These are phyloP conservation scores for Aphanoascus verrucosus DNA, from an alignment of 2,329 filamentous ascomycete species.

Conservation along the genomic window DNA sequence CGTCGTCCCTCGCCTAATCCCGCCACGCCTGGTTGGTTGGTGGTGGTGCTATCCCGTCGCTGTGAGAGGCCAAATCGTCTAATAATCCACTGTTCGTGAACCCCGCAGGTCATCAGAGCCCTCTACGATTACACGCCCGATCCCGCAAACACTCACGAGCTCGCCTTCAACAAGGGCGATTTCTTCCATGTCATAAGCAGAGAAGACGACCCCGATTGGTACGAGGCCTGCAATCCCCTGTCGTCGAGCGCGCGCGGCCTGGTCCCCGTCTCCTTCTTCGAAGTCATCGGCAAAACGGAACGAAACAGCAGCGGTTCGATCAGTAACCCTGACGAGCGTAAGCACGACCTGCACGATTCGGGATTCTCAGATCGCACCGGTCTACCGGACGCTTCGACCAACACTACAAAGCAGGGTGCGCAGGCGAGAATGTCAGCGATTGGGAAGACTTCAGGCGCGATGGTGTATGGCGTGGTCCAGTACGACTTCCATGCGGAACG, in stretches of 20 bases:
- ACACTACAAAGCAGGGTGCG: conserved; percentile 25
- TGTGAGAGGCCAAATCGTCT: conserved; percentile 13
- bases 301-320: conserved; percentile 67
- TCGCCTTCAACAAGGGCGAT: conserved; percentile 88
- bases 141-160: conserved; percentile 53
- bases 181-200: conserved; percentile 97
- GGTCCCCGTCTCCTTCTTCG: conserved; percentile 89
- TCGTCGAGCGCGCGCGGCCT: conserved; percentile 74
- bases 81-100: conserved; percentile 16
- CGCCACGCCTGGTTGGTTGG: background rate
- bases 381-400: conserved; percentile 27
- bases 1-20: conserved; percentile 8
- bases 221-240: conserved; percentile 93
- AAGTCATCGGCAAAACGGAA: conserved; percentile 82
- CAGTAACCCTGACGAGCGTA: conserved; percentile 44
- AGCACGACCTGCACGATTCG: conserved; percentile 67
- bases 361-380: conserved; percentile 61
- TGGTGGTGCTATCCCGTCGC: conserved; percentile 9
- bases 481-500: conserved; percentile 94
- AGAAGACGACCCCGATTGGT: conserved; percentile 92
- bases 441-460: conserved; percentile 56
- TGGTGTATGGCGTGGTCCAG: conserved; percentile 94
- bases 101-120: conserved; percentile 70
- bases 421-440: conserved; percentile 37
- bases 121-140: conserved; percentile 84